Percentiles rank a stretch among this genome's conserved stretches.
These are phyloP conservation scores for Cercophora samala DNA, from an alignment of 495 filamentous ascomycete species.

Conservation along the genomic window DNA sequence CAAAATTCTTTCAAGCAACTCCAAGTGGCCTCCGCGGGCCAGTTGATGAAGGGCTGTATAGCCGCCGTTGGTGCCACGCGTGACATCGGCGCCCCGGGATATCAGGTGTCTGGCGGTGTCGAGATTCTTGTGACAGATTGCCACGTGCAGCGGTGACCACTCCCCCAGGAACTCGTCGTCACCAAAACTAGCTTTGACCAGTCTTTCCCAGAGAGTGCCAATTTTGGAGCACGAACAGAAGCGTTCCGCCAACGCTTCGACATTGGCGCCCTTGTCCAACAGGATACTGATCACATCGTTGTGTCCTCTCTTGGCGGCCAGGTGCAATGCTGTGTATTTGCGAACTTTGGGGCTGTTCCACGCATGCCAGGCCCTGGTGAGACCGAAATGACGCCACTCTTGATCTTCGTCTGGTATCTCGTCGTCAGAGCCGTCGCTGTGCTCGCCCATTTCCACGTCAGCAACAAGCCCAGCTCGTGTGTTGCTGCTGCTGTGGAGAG, in stretches of 20 bases:
- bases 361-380: too few relatives aligned
- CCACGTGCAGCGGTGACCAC: constrained; percentile 17
- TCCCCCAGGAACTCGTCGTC: not conserved
- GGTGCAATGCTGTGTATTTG: constrained; percentile 8
- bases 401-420: not conserved
- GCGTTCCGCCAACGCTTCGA: not conserved
- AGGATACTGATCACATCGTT: constrained; percentile 2
- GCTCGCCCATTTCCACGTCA: not conserved
- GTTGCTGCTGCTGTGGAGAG: not conserved
- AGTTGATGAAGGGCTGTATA: constrained; percentile 14
- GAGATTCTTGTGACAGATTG: constrained; percentile 16
- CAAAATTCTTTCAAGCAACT: constrained; percentile 6
- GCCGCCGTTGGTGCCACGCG: not conserved
- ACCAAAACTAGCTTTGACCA: not conserved
- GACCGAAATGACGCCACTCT: too few relatives aligned
- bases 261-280: constrained; percentile 6
- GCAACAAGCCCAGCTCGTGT: not conserved
- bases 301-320: constrained; percentile 13
- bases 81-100: constrained; percentile 8
- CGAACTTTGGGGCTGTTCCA: not conserved
- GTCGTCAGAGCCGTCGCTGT: not conserved
- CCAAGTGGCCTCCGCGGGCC: constrained; percentile 9
- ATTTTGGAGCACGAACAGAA: not conserved
- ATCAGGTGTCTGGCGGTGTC: constrained; percentile 14
- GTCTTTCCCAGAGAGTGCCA: not conserved